A percentile compares a stretch with the other conserved stretches of the same genome.
Evolutionary conservation across 345 rosid genomes (phyloP).

Genomic region (Aurinia saxatilis): DNA sequence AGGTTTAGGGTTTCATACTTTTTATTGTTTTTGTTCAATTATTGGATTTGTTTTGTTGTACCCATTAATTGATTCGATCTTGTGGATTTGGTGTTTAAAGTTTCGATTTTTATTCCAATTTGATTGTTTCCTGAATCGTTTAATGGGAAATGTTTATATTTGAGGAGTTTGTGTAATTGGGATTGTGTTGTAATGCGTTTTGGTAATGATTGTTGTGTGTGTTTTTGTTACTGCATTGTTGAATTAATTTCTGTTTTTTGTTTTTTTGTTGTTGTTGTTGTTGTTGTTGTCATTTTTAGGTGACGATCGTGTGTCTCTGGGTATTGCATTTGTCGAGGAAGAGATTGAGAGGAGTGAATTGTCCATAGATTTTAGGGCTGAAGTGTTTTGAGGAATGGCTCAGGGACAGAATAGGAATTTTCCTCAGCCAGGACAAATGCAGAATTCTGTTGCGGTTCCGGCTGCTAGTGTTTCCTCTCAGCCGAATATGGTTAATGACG

Average conservation of each 20-base stretch:
- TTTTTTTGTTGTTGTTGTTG: not conserved
- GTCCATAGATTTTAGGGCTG: not conserved
- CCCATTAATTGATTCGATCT: constrained; percentile 8
- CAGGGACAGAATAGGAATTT: constrained; percentile 52
- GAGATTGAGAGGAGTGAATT: not conserved
- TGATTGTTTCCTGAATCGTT: not conserved
- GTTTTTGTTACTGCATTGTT: not conserved
- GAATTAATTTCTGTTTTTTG: not conserved
- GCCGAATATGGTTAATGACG: not conserved
- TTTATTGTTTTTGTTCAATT: not conserved
- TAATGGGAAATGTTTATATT: not conserved
- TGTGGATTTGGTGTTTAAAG: constrained; percentile 4
- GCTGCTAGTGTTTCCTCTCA: constrained; percentile 23
- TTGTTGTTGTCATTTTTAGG: too few species aligned
- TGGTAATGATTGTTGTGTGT: not conserved
- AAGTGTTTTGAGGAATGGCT: constrained; percentile 22
- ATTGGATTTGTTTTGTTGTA: not conserved
- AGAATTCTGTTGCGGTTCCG: constrained; percentile 36
- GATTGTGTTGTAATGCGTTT: not conserved
- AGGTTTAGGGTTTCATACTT: constrained; percentile 21
- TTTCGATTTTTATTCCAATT: not conserved
- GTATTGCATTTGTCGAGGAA: not conserved
- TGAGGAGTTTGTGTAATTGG: not conserved
- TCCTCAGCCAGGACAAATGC: constrained; percentile 49
- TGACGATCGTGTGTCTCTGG: constrained; percentile 8